phyloP scores from a whole-genome alignment of 2,329 filamentous ascomycete genomes.

The Fonsecaea erecta region DNA sequence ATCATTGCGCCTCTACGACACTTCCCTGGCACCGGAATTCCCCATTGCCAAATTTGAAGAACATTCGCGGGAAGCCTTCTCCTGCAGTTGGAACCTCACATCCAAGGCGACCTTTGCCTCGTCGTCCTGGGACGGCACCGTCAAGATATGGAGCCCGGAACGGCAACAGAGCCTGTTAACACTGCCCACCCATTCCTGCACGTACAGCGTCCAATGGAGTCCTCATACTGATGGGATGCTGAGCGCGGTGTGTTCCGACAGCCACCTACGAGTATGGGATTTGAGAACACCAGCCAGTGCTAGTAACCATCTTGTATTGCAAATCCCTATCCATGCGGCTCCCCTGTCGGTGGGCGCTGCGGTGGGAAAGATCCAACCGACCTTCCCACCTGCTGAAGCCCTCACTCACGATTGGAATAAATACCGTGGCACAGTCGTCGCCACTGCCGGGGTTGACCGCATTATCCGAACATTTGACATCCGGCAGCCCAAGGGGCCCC shows the following conservation, averaged over 20 bases:
- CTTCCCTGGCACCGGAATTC: slow-evolving; percentile 73
- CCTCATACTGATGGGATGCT: slow-evolving; percentile 85
- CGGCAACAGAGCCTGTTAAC: slow-evolving; percentile 75
- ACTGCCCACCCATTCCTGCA: slow-evolving; percentile 88
- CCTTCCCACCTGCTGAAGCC: slow-evolving; percentile 73
- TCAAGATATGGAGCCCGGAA: slow-evolving; percentile 93
- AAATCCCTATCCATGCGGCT: slow-evolving; percentile 78
- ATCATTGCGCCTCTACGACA: slow-evolving; percentile 91
- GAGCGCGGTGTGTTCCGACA: slow-evolving; percentile 87
- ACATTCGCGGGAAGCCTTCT: slow-evolving; percentile 90
- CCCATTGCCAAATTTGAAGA: slow-evolving; percentile 92
- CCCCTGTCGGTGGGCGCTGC: slow-evolving; percentile 38
- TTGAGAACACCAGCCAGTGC: slow-evolving; percentile 83
- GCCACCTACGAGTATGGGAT: slow-evolving; percentile 87
- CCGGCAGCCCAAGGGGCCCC: slow-evolving; percentile 73
- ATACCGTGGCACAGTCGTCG: slow-evolving; percentile 82
- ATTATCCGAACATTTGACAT: slow-evolving; percentile 90
- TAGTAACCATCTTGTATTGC: slow-evolving; percentile 81
- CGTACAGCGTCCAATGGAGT: slow-evolving; percentile 89
- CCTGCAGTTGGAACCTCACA: slow-evolving; percentile 88
- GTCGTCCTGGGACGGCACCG: slow-evolving; percentile 92
- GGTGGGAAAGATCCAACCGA: slow-evolving; percentile 40
- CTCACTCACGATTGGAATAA: slow-evolving; percentile 99
- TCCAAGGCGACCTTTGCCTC: slow-evolving; percentile 89
- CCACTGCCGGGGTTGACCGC: slow-evolving; percentile 86